Evolutionary conservation across 1,284 basidiomycete species (phyloP).

Genomic region (Ceratorhiza oryzae-sativae): DNA sequence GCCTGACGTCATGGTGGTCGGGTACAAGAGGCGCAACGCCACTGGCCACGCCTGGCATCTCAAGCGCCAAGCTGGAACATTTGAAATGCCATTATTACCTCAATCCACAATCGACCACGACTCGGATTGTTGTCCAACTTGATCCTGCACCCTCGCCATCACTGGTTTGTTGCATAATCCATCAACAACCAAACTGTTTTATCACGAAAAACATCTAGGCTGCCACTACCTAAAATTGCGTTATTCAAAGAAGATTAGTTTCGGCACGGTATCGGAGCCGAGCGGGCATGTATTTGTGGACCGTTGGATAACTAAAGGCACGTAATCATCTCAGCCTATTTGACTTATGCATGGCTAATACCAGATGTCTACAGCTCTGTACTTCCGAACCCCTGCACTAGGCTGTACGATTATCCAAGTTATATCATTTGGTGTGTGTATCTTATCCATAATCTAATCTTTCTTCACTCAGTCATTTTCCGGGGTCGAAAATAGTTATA

Average conservation of each 20-base stretch:
- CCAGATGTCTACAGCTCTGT: not conserved
- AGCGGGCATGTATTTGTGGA: too few species aligned
- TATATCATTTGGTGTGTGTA: not conserved
- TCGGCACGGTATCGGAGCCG: too few species aligned
- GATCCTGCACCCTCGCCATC: too few species aligned
- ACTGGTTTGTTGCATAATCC: too few species aligned
- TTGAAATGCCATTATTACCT: slow-evolving; percentile 1
- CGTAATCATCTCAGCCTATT: not conserved
- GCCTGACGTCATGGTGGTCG: not conserved
- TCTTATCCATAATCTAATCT: not conserved
- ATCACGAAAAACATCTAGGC: too few species aligned
- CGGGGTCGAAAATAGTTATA: not conserved
- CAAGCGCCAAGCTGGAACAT: not conserved
- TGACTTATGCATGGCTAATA: not conserved
- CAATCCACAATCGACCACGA: not conserved
- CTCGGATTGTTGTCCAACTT: not conserved
- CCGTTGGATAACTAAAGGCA: too few species aligned
- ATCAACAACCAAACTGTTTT: too few species aligned
- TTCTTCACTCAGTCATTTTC: not conserved
- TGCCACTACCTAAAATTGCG: too few species aligned
- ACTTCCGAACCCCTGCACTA: not conserved
- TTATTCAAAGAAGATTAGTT: too few species aligned
- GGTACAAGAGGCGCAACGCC: not conserved
- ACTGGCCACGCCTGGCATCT: not conserved
- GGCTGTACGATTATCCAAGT: not conserved